Evolutionary conservation across 164 flowering plant species (phyloP), one percentile per base, ranked within the genome.

Genomic region (Aristolochia californica): DNA sequence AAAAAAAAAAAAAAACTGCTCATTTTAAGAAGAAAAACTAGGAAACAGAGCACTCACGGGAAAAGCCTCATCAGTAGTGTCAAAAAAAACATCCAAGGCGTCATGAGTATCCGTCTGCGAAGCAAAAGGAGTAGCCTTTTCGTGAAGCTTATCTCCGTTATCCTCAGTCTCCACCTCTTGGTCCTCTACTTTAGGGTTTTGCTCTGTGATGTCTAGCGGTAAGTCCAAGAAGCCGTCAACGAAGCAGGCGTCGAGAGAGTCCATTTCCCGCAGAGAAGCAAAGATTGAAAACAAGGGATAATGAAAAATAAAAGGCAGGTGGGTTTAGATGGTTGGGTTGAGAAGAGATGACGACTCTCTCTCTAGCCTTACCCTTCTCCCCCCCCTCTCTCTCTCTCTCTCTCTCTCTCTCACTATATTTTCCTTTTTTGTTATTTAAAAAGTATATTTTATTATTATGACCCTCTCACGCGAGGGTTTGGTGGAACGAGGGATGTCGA

Each of bases 151-250:
- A 18, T 53, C 9, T 21, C 54, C 55, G 1, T 62, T 63, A 16
- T 50, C 61, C 27, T 73, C 75, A 8, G n/a, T n/a, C n/a, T n/a
- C n/a, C n/a, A 63, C 66, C 13, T 58, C 53, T 4, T 26, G 53
- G n/a, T 72, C 70, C 47, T 58, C 74, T 1, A 26, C 24, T 47
- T 60, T 22, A 5, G 48, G 56, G 38, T 38, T 60, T 22, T 26
- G 30, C 25, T 72, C 81, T 13, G 58, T 74, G 49, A 75, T 38
- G 65, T 80, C 81, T 4, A 72, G 69, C 12, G 72, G 58, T 71
- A 80, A 80, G 61, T 78, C 72, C 22, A 80, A 64, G 1, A 80
- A 65, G 57, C 68, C 74, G 17, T 80, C 82, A 48, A 72, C 40
- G 40, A 62, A 57, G 38, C 65, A 23, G 24, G 61, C 68, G 28